Evolutionary conservation across 2,329 filamentous ascomycete species (phyloP), one percentile per base, ranked within the genome.

Genomic region (Nigrospora oryzae): DNA sequence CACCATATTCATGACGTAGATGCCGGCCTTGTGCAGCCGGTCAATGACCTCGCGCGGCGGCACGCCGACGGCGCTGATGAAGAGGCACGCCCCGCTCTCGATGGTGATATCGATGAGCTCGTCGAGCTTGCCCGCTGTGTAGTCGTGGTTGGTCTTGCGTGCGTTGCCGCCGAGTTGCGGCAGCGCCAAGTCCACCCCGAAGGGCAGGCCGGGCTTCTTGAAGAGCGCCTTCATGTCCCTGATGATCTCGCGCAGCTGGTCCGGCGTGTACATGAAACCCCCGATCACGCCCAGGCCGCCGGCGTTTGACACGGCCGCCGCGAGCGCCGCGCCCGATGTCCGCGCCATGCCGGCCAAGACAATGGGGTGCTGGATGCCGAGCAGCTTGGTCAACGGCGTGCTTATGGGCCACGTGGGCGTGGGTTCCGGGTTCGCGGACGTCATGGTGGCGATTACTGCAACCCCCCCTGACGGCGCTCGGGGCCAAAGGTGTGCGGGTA

Each of bases 1-100:
- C 16, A 96, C 89, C 90, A 96, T 96, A 64, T 96, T 96, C 89
- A 96, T 96, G 33, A 96, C 75, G 47, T 94, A 61, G 36, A 97
- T 86, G 0, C 86, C 86, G 0, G 85, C 84, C 10, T 75, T 73
- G 59, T 97, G 91, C 38, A 97, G 72, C 38, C 81, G 70, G 53
- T 87, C 81, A 46, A 96, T 84, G 5, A 90, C 79, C 46, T 71
- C 64, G 38, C 71, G 69, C 0, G 90, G 88, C 14, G 91, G 91
- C 17, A 96, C 84, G 10, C 91, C 91, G 0, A 96, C 89, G 1
- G 91, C 91, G 43, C 75, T 82, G 36, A 96, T 89, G 60, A 97
- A 96, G 40, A 96, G 68, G 59, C 74, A 80, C 8, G 91, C 88
- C n/a, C 87, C 85, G 53, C 86, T 85, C 55, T 83, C 80, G 54